phyloP scores from a whole-genome alignment of 2,329 filamentous ascomycete species.

The Nigrospora oryzae region DNA sequence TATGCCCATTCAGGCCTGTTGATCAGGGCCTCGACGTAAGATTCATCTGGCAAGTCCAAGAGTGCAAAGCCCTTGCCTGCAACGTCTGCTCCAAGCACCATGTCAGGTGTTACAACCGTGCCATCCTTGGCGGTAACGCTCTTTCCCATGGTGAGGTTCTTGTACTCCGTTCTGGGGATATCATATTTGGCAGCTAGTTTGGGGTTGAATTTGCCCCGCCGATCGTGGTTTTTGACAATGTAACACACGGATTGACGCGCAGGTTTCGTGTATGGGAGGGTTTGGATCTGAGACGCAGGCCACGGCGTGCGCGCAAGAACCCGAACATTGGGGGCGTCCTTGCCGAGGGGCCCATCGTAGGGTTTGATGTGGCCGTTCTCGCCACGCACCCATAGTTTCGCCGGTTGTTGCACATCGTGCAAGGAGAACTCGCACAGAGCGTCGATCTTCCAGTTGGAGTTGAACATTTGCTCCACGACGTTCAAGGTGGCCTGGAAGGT shows the following conservation, averaged over 20 bases:
- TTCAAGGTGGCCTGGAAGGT: constrained; percentile 43
- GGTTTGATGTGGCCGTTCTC: constrained; percentile 54
- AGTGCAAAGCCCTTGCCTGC: constrained; percentile 69
- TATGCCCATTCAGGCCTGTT: constrained; percentile 64
- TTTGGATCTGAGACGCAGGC: constrained; percentile 59
- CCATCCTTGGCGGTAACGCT: constrained; percentile 58
- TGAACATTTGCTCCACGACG: constrained; percentile 70
- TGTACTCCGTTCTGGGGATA: constrained; percentile 50
- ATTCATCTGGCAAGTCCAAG: constrained; percentile 64
- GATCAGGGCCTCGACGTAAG: constrained; percentile 64
- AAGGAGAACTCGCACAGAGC: constrained; percentile 59
- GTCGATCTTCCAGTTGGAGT: constrained; percentile 67
- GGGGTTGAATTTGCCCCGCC: constrained; percentile 73
- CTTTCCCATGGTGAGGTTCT: constrained; percentile 51
- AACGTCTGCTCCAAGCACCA: constrained; percentile 66
- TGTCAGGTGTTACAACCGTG: constrained; percentile 67
- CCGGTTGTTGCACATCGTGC: constrained; percentile 57
- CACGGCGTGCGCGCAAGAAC: constrained; percentile 71
- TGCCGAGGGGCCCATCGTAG: constrained; percentile 57
- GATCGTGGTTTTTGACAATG: constrained; percentile 67
- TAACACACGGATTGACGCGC: constrained; percentile 71
- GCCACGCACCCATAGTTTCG: constrained; percentile 62
- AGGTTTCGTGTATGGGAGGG: constrained; percentile 60
- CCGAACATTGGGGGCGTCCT: constrained; percentile 51
- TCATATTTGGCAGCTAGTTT: constrained; percentile 56